Evolutionary conservation across 2,329 filamentous ascomycete species (phyloP).

Genomic region (Conoideocrella luteorostrata): DNA sequence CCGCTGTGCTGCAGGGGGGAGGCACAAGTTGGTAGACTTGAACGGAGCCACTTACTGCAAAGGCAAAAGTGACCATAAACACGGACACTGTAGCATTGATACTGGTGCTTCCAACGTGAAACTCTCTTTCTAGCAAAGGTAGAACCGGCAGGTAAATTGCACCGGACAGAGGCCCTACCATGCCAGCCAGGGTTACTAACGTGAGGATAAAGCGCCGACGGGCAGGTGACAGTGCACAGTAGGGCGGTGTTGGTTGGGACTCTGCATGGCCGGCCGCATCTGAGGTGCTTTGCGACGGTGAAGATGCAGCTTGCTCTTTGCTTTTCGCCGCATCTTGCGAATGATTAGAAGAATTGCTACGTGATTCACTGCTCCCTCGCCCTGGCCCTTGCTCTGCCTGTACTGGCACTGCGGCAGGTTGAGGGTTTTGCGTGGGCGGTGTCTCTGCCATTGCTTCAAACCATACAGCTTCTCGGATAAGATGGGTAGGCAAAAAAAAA

Average conservation of each 20-base stretch:
- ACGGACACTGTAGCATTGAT: slow-evolving; percentile 38
- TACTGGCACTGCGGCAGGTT: too few relatives aligned
- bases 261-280: neutral
- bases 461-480: too few relatives aligned
- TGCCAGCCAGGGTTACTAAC: slow-evolving; percentile 33
- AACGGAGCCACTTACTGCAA: slow-evolving; percentile 29
- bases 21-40: too few relatives aligned
- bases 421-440: too few relatives aligned
- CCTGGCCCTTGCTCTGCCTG: too few relatives aligned
- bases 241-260: slow-evolving; percentile 14
- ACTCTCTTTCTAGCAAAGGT: slow-evolving; percentile 29
- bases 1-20: too few relatives aligned
- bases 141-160: slow-evolving; percentile 37
- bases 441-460: too few relatives aligned
- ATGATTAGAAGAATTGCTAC: neutral
- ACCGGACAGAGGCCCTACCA: slow-evolving; percentile 36
- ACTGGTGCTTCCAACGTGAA: slow-evolving; percentile 25
- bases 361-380: neutral
- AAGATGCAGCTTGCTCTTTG: neutral
- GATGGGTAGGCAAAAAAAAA: neutral
- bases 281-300: neutral
- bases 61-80: slow-evolving; percentile 37
- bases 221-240: slow-evolving; percentile 30
- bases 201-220: slow-evolving; percentile 30
- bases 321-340: neutral